These are phyloP conservation scores for Ogataea allantospora DNA, from an alignment of 805 yeast species.

Conservation along the genomic window DNA sequence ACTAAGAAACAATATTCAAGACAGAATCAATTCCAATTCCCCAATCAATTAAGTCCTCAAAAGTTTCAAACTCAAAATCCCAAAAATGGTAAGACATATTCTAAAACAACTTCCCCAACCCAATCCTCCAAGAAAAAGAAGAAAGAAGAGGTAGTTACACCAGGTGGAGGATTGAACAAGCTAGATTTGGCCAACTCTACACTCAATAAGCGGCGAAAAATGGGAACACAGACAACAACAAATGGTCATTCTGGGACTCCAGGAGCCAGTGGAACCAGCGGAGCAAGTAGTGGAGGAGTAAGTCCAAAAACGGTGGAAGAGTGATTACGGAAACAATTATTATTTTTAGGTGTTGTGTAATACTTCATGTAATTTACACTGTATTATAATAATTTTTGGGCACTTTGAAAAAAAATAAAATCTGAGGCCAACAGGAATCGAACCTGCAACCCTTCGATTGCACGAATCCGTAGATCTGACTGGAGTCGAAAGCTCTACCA, in stretches of 20 bases:
- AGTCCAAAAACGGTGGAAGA: constrained; percentile 22
- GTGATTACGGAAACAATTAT: too few species aligned
- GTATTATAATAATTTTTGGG: neutral
- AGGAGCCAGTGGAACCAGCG: constrained; percentile 9
- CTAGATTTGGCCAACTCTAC: constrained; percentile 36
- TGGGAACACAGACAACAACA: constrained; percentile 9
- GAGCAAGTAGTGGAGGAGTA: constrained; percentile 17
- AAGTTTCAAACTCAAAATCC: constrained; percentile 1
- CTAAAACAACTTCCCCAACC: constrained; percentile 4
- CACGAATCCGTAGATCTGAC: constrained; percentile 37
- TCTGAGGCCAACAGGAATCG: constrained; percentile 81
- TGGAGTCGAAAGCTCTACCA: constrained; percentile 80
- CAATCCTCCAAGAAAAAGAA: constrained; percentile 6
- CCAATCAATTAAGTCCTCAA: constrained; percentile 19
- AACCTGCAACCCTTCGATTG: constrained; percentile 83
- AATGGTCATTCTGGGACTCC: neutral
- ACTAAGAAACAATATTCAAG: constrained; percentile 15
- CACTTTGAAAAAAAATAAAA: constrained; percentile 30
- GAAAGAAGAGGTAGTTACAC: constrained; percentile 10
- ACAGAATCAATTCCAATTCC: constrained; percentile 17
- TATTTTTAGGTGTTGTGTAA: neutral
- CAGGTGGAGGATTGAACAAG: constrained; percentile 14
- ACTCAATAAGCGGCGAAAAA: constrained; percentile 34
- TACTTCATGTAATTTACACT: neutral
- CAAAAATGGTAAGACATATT: neutral